These are phyloP conservation scores for Calonectria hawksworthii DNA, from an alignment of 2,329 filamentous ascomycete species.

Conservation along the genomic window DNA sequence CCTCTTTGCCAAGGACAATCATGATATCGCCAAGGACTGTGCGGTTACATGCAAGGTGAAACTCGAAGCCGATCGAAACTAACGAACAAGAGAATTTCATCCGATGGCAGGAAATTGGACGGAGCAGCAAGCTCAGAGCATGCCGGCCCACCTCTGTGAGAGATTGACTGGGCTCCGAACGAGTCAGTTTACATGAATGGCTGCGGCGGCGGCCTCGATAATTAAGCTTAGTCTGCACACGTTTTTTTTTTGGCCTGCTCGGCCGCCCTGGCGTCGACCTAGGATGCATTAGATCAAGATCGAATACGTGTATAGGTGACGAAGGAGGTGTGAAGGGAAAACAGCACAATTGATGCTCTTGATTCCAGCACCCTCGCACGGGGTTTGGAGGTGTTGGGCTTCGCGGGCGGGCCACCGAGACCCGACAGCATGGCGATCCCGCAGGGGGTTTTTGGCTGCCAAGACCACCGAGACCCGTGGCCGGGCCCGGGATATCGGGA, in stretches of 20 bases:
- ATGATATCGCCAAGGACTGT: neutral
- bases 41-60: constrained; percentile 2
- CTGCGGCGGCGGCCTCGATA: neutral
- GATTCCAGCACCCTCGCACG: neutral
- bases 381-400: neutral
- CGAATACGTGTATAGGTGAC: constrained; percentile 25
- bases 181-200: neutral
- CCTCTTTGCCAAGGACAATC: constrained; percentile 6
- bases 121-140: neutral
- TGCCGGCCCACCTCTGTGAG: neutral
- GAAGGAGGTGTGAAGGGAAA: neutral
- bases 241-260: neutral
- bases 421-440: neutral
- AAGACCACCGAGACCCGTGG: constrained; percentile 12
- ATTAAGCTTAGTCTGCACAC: neutral
- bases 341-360: neutral
- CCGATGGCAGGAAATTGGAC: constrained; percentile 5
- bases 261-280: constrained; percentile 7
- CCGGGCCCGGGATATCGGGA: constrained; percentile 9
- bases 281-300: neutral
- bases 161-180: neutral
- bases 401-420: neutral
- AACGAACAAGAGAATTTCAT: neutral
- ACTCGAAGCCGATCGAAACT: constrained; percentile 1
- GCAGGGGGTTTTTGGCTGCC: neutral